Evolutionary conservation across 768 basidiomycete species (phyloP).

Genomic region (Tephrocybe sp.): DNA sequence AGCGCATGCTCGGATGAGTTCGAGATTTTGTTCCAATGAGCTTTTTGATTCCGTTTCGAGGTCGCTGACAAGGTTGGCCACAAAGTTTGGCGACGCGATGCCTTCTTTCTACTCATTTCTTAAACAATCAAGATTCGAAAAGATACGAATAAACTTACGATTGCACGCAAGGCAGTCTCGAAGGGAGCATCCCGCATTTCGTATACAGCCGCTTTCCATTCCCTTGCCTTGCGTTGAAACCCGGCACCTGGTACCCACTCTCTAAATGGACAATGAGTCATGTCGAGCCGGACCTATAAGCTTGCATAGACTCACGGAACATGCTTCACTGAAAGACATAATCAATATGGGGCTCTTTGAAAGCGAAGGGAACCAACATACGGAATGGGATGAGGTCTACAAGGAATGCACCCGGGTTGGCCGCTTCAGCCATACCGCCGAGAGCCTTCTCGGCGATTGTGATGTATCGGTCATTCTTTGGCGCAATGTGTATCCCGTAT

Average conservation of each 20-base stretch:
- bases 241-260: constrained; percentile 52
- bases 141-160: constrained; percentile 28
- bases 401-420: constrained; percentile 52
- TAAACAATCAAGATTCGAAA: not conserved
- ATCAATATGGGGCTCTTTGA: not conserved
- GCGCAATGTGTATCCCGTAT: constrained; percentile 48
- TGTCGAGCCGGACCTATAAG: not conserved
- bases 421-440: constrained; percentile 49
- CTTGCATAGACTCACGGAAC: constrained; percentile 35
- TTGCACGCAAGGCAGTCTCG: constrained; percentile 31
- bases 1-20: constrained; percentile 34
- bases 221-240: constrained; percentile 49
- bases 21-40: constrained; percentile 20
- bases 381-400: constrained; percentile 49
- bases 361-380: constrained; percentile 12
- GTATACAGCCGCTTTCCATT: constrained; percentile 46
- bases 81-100: constrained; percentile 33
- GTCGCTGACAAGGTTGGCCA: constrained; percentile 27
- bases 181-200: constrained; percentile 50
- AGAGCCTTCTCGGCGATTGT: constrained; percentile 51
- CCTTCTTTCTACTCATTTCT: constrained; percentile 28
- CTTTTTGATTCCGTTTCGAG: constrained; percentile 21
- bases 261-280: constrained; percentile 19
- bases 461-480: constrained; percentile 46
- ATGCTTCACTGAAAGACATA: constrained; percentile 41